Percentiles rank a stretch among this genome's conserved stretches.
phyloP scores from a whole-genome alignment of 2,329 filamentous ascomycete species.

The Penicillium sp. region DNA sequence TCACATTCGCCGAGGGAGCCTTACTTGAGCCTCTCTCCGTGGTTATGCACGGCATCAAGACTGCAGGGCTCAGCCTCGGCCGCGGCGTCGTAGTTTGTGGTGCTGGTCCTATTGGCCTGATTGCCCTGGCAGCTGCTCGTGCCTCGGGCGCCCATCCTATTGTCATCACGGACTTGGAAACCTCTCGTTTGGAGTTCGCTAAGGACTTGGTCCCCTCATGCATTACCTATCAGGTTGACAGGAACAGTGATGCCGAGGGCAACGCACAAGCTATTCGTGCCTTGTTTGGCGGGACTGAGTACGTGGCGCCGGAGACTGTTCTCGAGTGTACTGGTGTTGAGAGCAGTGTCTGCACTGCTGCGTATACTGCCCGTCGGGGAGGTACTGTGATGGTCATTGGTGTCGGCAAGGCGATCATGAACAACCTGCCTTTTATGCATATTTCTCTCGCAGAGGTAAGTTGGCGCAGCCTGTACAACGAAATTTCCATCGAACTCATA shows the following conservation, averaged over 20 bases:
- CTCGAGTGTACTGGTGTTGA: conserved; percentile 69
- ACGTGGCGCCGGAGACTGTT: conserved; percentile 59
- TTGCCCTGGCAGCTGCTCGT: conserved; percentile 58
- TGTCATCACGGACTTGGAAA: conserved; percentile 65
- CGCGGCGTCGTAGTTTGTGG: conserved; percentile 60
- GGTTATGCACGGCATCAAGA: conserved; percentile 61
- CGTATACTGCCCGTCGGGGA: conserved; percentile 58
- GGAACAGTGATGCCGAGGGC: conserved; percentile 47
- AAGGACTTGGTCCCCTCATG: conserved; percentile 58
- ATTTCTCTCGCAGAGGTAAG: conserved; percentile 58
- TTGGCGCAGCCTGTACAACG: background rate
- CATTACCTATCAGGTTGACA: conserved; percentile 57
- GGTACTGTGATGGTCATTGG: conserved; percentile 66
- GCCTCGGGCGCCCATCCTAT: conserved; percentile 65
- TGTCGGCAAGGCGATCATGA: conserved; percentile 62
- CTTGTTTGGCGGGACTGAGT: conserved; percentile 58
- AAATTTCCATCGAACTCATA: background rate
- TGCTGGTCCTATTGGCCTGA: conserved; percentile 65
- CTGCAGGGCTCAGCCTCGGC: conserved; percentile 57
- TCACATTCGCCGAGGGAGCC: conserved; percentile 61
- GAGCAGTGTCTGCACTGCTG: conserved; percentile 61
- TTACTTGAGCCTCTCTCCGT: conserved; percentile 67
- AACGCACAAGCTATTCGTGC: conserved; percentile 56
- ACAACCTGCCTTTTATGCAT: conserved; percentile 69
- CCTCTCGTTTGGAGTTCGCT: conserved; percentile 58